These are phyloP conservation scores for Babesia bovis DNA, from an alignment of 169 alveolate species.

Conservation along the genomic window DNA sequence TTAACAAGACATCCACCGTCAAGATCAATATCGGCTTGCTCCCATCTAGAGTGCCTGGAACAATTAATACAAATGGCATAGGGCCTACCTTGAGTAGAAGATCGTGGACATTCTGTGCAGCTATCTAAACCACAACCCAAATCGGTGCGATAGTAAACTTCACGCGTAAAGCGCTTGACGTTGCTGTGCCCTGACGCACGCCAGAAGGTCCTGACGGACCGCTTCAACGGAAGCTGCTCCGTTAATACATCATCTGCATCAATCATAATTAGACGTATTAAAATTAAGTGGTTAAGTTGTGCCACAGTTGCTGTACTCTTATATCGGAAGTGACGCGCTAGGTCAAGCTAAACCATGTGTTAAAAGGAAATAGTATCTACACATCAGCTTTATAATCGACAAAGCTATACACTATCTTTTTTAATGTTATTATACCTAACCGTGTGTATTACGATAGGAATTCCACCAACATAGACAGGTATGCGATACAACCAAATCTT, in stretches of 20 bases:
- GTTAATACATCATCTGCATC: neutral
- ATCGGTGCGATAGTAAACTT: slow-evolving; percentile 50
- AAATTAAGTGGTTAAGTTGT: no score
- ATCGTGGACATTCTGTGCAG: slow-evolving; percentile 22
- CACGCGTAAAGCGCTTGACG: slow-evolving; percentile 53
- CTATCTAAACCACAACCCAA: slow-evolving; percentile 58
- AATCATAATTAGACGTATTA: neutral
- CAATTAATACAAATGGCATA: neutral
- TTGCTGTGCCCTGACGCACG: slow-evolving; percentile 49
- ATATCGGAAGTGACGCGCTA: no score
- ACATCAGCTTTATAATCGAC: no score
- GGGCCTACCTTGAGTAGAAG: slow-evolving; percentile 14
- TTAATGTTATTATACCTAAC: no score
- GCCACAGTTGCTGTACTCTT: no score
- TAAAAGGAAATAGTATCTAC: no score
- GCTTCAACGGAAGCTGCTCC: slow-evolving; percentile 22
- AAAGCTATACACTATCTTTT: no score
- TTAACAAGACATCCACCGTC: slow-evolving; percentile 51
- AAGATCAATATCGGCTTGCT: slow-evolving; percentile 34
- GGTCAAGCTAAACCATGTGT: no score
- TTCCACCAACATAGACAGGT: no score
- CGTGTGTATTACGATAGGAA: no score
- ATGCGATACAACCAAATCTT: no score
- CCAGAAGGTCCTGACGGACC: slow-evolving; percentile 54
- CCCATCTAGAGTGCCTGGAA: slow-evolving; percentile 9